Base-by-base conservation (phyloP, 2,329 filamentous ascomycete genomes). In the Exophiala oligosperma region DNA sequence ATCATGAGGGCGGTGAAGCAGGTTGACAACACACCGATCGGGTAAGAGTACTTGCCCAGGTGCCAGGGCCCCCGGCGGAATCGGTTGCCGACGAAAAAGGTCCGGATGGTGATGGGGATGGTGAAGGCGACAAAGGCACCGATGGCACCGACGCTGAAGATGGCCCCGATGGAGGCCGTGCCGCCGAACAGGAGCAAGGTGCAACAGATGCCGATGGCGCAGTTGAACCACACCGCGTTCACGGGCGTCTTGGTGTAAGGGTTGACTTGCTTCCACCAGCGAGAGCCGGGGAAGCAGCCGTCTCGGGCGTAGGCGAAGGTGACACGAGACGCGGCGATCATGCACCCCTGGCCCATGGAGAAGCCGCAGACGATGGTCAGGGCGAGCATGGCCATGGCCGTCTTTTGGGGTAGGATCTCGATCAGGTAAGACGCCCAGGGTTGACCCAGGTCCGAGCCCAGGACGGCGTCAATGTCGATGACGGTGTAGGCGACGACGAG, bases 251-350 rank as follows among this genome's bases (percentile, higher is more conserved):
- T 72, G 1, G 87, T 90, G 65, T 73, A 68, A 1, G 68, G 66
- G 72, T 90, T 86, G 51, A 90, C 85, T 24, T 74, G 68, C 66
- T 83, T 84, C 77, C 85, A 86, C 66, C 79, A 77, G 0, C 72
- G 72, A 4, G 82, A 85, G 4, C 83, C 67, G 0, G 87, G 87
- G 68, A 90, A 88, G 69, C 85, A 88, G 65, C 84, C 86, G 66
- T 90, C 87, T 35, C 88, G 84, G 17, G 87, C 86, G 71, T 90
- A 90, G 14, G 87, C 87, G 67, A 88, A 91, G 1, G 86, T 88
- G 46, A 89, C 87, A 49, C 88, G 81, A 23, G 83, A 87, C 4
- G 78, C 78, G 9, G 78, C 76, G 38, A 90, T 82, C 84, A 89
- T 89, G 69, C 86, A 88, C 1, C 86, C 87, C 70, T 90, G 86